Evolutionary conservation across 495 filamentous ascomycete genomes (phyloP).

Genomic region (Letharia columbiana): DNA sequence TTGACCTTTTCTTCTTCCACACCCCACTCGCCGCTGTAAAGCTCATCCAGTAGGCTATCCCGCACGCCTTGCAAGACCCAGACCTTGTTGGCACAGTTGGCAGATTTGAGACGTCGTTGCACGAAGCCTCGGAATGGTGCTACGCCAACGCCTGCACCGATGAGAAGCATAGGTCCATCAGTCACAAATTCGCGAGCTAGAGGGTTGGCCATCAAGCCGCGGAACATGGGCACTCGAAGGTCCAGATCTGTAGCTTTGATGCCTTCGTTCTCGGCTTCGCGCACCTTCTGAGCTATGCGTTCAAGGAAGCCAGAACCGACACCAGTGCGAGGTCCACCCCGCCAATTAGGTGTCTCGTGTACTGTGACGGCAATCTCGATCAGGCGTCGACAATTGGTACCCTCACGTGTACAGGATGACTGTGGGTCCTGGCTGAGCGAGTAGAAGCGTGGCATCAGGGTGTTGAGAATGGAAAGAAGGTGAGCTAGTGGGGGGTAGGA

Average conservation of each 20-base stretch:
- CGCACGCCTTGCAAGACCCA: constrained; percentile 98
- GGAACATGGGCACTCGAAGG: constrained; percentile 88
- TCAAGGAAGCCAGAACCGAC: constrained; percentile 82
- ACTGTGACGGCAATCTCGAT: constrained; percentile 93
- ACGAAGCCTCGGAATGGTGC: constrained; percentile 97
- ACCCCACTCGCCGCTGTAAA: constrained; percentile 94
- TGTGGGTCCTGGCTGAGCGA: constrained; percentile 94
- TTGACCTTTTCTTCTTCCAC: constrained; percentile 89
- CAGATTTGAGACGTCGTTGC: constrained; percentile 84
- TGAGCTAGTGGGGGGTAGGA: constrained; percentile 75
- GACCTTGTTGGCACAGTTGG: constrained; percentile 97
- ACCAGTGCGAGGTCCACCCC: constrained; percentile 55
- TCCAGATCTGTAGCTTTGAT: constrained; percentile 43
- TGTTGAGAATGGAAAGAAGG: constrained; percentile 70
- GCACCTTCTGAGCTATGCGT: constrained; percentile 59
- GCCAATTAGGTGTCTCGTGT: constrained; percentile 79
- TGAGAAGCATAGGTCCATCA: constrained; percentile 94
- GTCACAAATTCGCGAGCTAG: constrained; percentile 79
- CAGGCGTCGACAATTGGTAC: constrained; percentile 64
- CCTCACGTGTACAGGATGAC: constrained; percentile 60
- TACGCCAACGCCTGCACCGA: constrained; percentile 93
- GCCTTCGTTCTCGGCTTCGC: constrained; percentile 53
- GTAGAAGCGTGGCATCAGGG: constrained; percentile 95
- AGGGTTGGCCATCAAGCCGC: constrained; percentile 96
- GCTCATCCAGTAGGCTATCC: constrained; percentile 83